Conservation (phyloP, 495 filamentous ascomycete species). For the Penicillium arizonense region DNA sequence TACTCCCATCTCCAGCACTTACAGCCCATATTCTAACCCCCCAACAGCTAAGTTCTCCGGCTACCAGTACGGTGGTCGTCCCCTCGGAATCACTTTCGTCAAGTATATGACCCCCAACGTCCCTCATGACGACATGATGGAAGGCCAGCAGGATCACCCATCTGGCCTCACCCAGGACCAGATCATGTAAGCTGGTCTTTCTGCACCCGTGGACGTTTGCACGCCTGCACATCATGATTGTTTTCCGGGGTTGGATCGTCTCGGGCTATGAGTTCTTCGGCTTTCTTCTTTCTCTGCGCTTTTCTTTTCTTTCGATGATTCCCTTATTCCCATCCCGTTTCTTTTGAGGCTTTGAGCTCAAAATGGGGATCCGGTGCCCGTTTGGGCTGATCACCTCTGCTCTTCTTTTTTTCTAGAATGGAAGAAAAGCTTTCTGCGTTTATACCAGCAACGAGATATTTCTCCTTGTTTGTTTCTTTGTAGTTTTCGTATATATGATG, state of each 20-base stretch:
- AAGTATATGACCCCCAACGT: constrained; percentile 73
- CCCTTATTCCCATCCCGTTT: constrained; percentile 23
- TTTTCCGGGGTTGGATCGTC: neutral
- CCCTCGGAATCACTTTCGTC: constrained; percentile 87
- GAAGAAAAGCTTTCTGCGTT: neutral
- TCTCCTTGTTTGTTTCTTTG: too few relatives aligned
- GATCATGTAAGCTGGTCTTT: constrained; percentile 70
- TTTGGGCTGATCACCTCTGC: constrained; percentile 5
- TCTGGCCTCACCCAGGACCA: constrained; percentile 87
- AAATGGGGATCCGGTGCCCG: constrained; percentile 6
- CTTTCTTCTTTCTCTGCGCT: constrained; percentile 5
- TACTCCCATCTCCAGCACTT: neutral
- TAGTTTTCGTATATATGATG: too few relatives aligned
- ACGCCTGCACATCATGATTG: neutral
- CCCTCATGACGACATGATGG: constrained; percentile 75
- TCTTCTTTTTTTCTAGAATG: neutral
- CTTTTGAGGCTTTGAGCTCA: neutral
- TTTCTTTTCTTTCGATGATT: constrained; percentile 22
- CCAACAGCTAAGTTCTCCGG: constrained; percentile 84
- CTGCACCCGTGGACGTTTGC: neutral
- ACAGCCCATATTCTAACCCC: constrained; percentile 11
- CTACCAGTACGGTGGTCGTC: constrained; percentile 95
- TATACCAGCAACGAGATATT: too few relatives aligned
- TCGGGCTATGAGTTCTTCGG: constrained; percentile 2
- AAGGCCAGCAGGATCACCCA: constrained; percentile 65